Evolutionary conservation across 2,329 filamentous ascomycete species (phyloP).

Genomic region (Curvularia eragrostidis): DNA sequence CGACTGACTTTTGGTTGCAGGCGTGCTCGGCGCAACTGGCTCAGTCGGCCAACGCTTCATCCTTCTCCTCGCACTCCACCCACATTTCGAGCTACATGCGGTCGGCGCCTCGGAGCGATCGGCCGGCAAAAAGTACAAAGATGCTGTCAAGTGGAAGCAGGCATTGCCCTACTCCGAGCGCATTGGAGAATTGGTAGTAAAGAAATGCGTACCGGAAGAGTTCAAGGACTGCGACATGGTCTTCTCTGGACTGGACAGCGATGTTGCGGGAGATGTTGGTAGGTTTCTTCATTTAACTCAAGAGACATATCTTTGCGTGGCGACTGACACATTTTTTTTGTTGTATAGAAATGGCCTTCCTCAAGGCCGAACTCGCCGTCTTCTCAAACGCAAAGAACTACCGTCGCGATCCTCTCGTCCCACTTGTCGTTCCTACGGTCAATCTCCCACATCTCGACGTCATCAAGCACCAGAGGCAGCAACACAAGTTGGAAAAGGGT

Average conservation of each 20-base stretch:
- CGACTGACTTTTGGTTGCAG: constrained; percentile 42
- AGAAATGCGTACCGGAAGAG: constrained; percentile 80
- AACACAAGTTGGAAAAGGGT: constrained; percentile 76
- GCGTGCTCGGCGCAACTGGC: constrained; percentile 87
- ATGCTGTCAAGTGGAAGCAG: constrained; percentile 96
- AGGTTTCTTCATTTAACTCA: constrained; percentile 44
- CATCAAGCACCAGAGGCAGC: constrained; percentile 84
- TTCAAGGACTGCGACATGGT: constrained; percentile 92
- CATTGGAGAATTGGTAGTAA: constrained; percentile 80
- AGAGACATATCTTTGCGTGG: neutral
- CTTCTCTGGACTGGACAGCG: constrained; percentile 90
- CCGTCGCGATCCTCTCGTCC: constrained; percentile 86
- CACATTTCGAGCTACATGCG: constrained; percentile 83
- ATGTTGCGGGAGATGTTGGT: constrained; percentile 93
- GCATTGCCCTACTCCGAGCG: constrained; percentile 77
- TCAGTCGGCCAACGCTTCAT: constrained; percentile 97
- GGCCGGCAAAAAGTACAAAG: constrained; percentile 91
- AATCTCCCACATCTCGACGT: constrained; percentile 87
- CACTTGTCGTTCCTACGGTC: constrained; percentile 92
- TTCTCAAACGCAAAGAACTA: constrained; percentile 99
- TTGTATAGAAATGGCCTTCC: constrained; percentile 77
- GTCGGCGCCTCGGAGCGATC: constrained; percentile 89
- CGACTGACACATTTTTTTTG: constrained; percentile 1
- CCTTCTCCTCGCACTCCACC: constrained; percentile 86
- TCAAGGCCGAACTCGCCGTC: constrained; percentile 84